Conservation (phyloP, 495 filamentous ascomycete species). For the Neurospora intermedia region DNA sequence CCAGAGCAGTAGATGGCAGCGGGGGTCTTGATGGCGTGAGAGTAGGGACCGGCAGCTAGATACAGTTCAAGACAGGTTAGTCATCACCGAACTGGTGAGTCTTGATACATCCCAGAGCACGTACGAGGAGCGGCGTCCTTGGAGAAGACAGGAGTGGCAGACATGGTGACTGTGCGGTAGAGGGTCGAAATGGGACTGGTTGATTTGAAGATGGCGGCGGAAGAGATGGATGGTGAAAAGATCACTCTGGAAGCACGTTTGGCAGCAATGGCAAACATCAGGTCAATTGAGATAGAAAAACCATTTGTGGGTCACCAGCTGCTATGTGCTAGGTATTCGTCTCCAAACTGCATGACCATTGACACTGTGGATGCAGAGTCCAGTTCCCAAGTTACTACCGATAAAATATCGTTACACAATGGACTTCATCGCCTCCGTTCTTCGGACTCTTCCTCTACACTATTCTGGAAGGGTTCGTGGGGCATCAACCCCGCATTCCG, state of each 20-base stretch:
- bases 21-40: slow-evolving; percentile 80
- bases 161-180: slow-evolving; percentile 26
- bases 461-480: background rate
- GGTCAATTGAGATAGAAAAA: background rate
- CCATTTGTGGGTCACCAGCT: background rate
- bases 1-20: slow-evolving; percentile 84
- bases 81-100: background rate
- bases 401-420: background rate
- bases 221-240: background rate
- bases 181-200: slow-evolving; percentile 4
- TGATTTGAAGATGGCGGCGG: background rate
- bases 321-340: background rate
- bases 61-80: background rate
- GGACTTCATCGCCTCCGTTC: slow-evolving; percentile 15
- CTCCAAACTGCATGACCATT: background rate
- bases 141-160: slow-evolving; percentile 38
- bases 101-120: slow-evolving; percentile 12
- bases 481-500: background rate
- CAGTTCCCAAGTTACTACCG: background rate
- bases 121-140: slow-evolving; percentile 42
- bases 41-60: slow-evolving; percentile 48
- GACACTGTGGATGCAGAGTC: background rate
- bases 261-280: slow-evolving; percentile 9
- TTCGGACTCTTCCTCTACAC: slow-evolving; percentile 9
- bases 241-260: slow-evolving; percentile 11